Conservation (phyloP, 2,329 filamentous ascomycete species). For the Ophiocordyceps sinensis region DNA sequence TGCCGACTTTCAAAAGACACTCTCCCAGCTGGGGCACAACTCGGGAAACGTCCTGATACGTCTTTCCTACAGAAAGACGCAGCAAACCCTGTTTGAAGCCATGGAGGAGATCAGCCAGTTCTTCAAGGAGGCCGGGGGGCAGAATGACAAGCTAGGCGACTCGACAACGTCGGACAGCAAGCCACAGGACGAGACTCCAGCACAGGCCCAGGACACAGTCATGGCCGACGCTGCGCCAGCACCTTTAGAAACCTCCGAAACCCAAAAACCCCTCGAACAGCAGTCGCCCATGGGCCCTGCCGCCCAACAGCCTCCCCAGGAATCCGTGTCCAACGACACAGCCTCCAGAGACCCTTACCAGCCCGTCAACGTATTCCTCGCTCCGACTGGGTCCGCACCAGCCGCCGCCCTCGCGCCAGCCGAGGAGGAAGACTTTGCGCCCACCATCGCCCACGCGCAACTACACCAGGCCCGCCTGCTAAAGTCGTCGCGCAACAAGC, state of each 20-base stretch:
- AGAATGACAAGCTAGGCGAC: neutral
- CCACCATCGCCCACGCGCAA: slow-evolving; percentile 61
- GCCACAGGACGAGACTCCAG: slow-evolving; percentile 3
- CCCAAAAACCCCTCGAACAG: neutral
- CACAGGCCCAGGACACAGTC: slow-evolving; percentile 7
- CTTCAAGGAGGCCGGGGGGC: slow-evolving; percentile 41
- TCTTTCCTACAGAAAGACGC: slow-evolving; percentile 61
- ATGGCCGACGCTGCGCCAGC: slow-evolving; percentile 8
- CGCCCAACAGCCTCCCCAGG: slow-evolving; percentile 7
- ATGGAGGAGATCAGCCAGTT: slow-evolving; percentile 68
- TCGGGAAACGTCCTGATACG: slow-evolving; percentile 68
- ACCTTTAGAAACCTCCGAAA: neutral
- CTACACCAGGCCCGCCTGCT: slow-evolving; percentile 56
- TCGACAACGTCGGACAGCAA: slow-evolving; percentile 1
- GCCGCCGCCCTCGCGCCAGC: slow-evolving; percentile 54
- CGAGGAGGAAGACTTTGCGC: slow-evolving; percentile 63
- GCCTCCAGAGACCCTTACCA: slow-evolving; percentile 20
- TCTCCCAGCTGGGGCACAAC: slow-evolving; percentile 78
- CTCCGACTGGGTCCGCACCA: slow-evolving; percentile 61
- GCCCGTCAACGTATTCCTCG: slow-evolving; percentile 60
- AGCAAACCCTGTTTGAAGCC: slow-evolving; percentile 69
- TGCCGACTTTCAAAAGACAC: slow-evolving; percentile 72
- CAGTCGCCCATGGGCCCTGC: neutral
- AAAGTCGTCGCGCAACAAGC: slow-evolving; percentile 51
- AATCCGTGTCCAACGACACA: slow-evolving; percentile 2